These are phyloP conservation scores for Penicillium herquei DNA, from an alignment of 495 filamentous ascomycete species.

Conservation along the genomic window DNA sequence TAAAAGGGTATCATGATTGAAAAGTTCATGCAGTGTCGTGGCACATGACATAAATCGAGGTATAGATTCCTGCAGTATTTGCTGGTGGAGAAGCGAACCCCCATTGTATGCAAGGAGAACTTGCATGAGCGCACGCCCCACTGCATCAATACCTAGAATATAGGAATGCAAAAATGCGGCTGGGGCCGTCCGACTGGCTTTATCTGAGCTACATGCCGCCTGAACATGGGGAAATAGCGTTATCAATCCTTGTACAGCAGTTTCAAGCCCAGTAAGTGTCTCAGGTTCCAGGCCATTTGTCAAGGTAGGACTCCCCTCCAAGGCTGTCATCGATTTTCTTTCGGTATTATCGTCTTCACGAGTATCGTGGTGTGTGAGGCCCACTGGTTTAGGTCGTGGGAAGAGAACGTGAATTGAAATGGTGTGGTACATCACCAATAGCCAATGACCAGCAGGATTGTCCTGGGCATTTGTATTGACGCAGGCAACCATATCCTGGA, in stretches of 20 bases:
- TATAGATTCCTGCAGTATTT: neutral
- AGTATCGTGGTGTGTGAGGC: neutral
- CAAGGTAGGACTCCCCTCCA: neutral
- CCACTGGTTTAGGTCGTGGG: neutral
- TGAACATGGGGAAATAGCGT: neutral
- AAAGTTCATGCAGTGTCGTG: neutral
- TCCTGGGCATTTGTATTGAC: neutral
- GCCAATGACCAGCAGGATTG: neutral
- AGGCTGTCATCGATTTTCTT: neutral
- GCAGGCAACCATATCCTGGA: neutral
- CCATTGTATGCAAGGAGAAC: neutral
- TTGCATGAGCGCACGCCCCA: neutral
- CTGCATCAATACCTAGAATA: neutral
- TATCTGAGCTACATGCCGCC: neutral
- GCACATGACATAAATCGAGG: neutral
- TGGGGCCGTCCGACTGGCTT: neutral
- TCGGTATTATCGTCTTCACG: neutral
- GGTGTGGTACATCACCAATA: neutral
- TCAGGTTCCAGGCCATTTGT: neutral
- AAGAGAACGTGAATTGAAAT: neutral
- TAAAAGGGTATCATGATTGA: neutral
- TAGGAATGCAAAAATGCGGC: neutral
- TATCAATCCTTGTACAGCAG: neutral
- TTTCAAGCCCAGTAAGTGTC: neutral
- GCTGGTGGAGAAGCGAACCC: neutral